These are phyloP conservation scores for Meripilus lineatus DNA, from an alignment of 1,284 basidiomycete genomes.

Conservation along the genomic window DNA sequence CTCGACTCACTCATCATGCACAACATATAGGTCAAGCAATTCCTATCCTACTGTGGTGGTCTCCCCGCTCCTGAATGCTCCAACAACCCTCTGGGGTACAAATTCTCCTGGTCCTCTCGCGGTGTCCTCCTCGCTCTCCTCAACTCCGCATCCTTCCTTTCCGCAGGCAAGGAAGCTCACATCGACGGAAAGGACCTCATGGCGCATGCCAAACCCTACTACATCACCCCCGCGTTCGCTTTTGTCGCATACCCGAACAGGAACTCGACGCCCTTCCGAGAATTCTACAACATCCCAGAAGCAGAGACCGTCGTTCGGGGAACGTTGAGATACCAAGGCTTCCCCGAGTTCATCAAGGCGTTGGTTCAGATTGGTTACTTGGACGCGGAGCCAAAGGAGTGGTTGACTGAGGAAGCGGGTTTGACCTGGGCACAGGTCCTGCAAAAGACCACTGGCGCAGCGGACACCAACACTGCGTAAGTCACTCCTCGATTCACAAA, in stretches of 20 bases:
- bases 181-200: slow-evolving; percentile 77
- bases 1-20: slow-evolving; percentile 1
- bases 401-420: slow-evolving; percentile 59
- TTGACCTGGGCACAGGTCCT: slow-evolving; percentile 83
- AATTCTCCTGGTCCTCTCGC: slow-evolving; percentile 98
- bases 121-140: slow-evolving; percentile 94
- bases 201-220: slow-evolving; percentile 89
- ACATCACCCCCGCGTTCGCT: slow-evolving; percentile 91
- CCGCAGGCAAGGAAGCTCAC: slow-evolving; percentile 58
- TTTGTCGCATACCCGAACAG: slow-evolving; percentile 99
- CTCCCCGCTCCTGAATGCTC: slow-evolving; percentile 89
- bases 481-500: slow-evolving; percentile 17
- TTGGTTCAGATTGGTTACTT: slow-evolving; percentile 91
- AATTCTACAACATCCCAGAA: slow-evolving; percentile 90
- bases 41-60: slow-evolving; percentile 96
- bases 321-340: slow-evolving; percentile 94
- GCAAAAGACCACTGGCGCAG: slow-evolving; percentile 72
- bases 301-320: slow-evolving; percentile 91
- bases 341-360: slow-evolving; percentile 94
- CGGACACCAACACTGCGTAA: slow-evolving; percentile 68
- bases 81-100: slow-evolving; percentile 97
- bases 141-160: slow-evolving; percentile 86
- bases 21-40: slow-evolving; percentile 77
- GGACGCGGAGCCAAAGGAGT: slow-evolving; percentile 72
- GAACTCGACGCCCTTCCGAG: slow-evolving; percentile 86